Percentiles rank a stretch among this genome's conserved stretches.
These are phyloP conservation scores for Thalassiosira exigua DNA, from an alignment of 352 stramenopile genomes.

Conservation along the genomic window DNA sequence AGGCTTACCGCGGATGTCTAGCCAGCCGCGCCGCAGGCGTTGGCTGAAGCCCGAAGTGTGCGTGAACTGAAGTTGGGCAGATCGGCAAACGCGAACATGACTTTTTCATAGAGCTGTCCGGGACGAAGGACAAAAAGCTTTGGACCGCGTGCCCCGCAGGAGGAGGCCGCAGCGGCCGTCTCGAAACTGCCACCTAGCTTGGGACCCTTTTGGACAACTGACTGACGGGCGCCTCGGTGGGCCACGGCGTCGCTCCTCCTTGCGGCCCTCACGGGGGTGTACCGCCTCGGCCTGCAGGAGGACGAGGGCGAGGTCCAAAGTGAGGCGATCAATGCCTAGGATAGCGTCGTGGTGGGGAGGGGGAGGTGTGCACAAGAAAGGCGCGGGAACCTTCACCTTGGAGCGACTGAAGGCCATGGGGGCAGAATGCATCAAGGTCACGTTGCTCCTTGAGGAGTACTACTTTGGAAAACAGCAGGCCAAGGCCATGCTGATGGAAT, in stretches of 20 bases:
- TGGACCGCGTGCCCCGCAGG: no score
- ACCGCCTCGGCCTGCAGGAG: conserved; percentile 31
- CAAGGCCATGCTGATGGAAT: conserved; percentile 42
- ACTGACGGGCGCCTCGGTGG: not conserved
- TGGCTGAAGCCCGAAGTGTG: no score
- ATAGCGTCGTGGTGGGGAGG: conserved; percentile 1
- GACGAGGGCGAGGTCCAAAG: conserved; percentile 23
- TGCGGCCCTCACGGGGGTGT: conserved; percentile 19
- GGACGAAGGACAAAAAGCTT: no score
- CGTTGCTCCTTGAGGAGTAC: conserved; percentile 44
- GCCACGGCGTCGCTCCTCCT: conserved; percentile 10
- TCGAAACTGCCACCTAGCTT: no score
- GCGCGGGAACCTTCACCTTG: conserved; percentile 29
- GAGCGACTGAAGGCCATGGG: conserved; percentile 36
- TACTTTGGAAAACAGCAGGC: conserved; percentile 39
- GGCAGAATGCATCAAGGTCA: conserved; percentile 15
- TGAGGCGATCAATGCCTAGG: not conserved
- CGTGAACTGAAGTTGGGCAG: no score
- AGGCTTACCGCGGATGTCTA: no score
- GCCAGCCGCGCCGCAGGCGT: no score
- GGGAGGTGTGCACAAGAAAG: conserved; percentile 4
- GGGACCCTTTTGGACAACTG: no score
- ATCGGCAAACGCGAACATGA: no score
- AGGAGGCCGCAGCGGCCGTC: no score
- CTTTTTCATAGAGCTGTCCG: no score